Percentiles rank a stretch among this genome's conserved stretches.
These are phyloP conservation scores for Pyrenophora teres DNA, from an alignment of 2,329 filamentous ascomycete species.

Conservation along the genomic window DNA sequence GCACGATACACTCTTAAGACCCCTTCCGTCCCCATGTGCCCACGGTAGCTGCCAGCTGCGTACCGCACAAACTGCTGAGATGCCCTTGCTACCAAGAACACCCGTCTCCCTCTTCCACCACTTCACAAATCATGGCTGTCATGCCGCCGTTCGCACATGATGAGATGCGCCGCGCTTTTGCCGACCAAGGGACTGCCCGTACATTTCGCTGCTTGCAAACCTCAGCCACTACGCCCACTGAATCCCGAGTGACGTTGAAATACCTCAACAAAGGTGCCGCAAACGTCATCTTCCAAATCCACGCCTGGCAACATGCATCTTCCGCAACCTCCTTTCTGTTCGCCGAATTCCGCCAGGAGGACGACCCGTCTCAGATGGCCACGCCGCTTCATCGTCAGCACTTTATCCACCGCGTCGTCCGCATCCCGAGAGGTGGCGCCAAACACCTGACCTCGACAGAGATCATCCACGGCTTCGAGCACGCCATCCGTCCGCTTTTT, in stretches of 20 bases:
- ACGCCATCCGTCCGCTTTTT: slow-evolving; percentile 38
- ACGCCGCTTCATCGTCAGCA: slow-evolving; percentile 11
- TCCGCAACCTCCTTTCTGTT: slow-evolving; percentile 20
- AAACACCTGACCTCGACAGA: slow-evolving; percentile 33
- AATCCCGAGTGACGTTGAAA: slow-evolving; percentile 20
- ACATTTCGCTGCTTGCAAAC: slow-evolving; percentile 23
- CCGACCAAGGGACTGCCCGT: slow-evolving; percentile 5
- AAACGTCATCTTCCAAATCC: slow-evolving; percentile 40
- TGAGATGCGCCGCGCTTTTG: slow-evolving; percentile 13
- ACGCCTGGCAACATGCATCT: slow-evolving; percentile 5
- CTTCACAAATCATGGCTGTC: slow-evolving; percentile 5
- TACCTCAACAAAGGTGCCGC: slow-evolving; percentile 44
- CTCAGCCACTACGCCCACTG: slow-evolving; percentile 2
- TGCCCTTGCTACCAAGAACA: slow-evolving; percentile 7
- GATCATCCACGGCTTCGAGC: slow-evolving; percentile 35
- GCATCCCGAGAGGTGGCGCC: slow-evolving; percentile 36
- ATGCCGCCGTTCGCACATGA: slow-evolving; percentile 9
- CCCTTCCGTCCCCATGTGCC: slow-evolving; percentile 1
- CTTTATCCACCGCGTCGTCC: slow-evolving; percentile 31
- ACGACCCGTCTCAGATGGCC: slow-evolving; percentile 1
- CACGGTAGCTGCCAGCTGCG: slow-evolving; percentile 11
- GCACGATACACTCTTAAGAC: background rate
- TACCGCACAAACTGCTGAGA: slow-evolving; percentile 7
- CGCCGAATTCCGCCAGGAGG: slow-evolving; percentile 14
- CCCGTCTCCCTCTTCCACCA: background rate